Conservation (phyloP, 169 alveolate species). For the Besnoitia besnoiti region DNA sequence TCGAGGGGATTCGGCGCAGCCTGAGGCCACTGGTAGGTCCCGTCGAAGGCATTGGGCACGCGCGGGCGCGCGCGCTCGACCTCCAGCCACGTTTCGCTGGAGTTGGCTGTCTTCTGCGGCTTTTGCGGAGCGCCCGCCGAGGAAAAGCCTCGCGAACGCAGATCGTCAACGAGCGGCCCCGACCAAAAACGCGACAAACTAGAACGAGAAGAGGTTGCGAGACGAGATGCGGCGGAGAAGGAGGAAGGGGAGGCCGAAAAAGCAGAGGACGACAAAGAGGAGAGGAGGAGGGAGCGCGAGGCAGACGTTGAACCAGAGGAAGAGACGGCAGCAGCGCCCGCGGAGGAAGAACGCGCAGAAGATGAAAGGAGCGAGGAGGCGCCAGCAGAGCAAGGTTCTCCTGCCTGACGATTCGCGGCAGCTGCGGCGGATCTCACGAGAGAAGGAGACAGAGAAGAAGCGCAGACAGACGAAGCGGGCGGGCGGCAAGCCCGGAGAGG, state of each 20-base stretch:
- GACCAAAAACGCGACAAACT: background rate
- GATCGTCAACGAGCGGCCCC: too few species aligned
- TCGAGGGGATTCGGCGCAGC: constrained; percentile 58
- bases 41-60: constrained; percentile 58
- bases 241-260: background rate
- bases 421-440: too few species aligned
- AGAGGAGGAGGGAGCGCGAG: background rate
- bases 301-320: background rate
- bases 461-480: background rate
- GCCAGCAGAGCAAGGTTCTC: background rate
- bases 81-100: constrained; percentile 43
- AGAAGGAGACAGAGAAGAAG: background rate
- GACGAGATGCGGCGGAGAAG: background rate
- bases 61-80: constrained; percentile 59
- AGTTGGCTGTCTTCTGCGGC: background rate
- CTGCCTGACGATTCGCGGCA: too few species aligned
- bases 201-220: background rate
- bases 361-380: background rate
- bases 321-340: background rate
- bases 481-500: background rate
- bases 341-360: background rate
- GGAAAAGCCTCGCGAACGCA: background rate
- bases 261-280: background rate
- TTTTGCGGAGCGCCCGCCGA: background rate
- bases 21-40: constrained; percentile 49